Percentiles rank a stretch among this genome's conserved stretches.
Evolutionary conservation across 1,139 yeast genomes (phyloP).

Genomic region (Yamadazyma spencermartinsiae): DNA sequence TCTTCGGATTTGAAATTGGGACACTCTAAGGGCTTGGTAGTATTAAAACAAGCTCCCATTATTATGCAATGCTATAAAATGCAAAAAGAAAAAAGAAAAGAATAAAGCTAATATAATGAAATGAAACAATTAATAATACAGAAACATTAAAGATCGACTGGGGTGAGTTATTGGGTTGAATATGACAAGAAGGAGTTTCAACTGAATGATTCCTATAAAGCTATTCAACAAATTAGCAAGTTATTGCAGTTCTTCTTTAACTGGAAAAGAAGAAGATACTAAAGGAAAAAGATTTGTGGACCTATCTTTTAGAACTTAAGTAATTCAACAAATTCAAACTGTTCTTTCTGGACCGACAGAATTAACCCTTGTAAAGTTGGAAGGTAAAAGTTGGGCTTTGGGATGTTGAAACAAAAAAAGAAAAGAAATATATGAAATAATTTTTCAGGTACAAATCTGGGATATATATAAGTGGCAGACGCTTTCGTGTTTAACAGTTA

Average conservation of each 20-base stretch:
- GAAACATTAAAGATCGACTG: constrained; percentile 24
- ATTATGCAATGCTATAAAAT: constrained; percentile 4
- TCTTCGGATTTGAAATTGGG: constrained; percentile 15
- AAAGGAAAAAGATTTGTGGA: too few species aligned
- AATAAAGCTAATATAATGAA: constrained; percentile 1
- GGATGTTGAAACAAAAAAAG: neutral
- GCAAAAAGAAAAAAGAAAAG: neutral
- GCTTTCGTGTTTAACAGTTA: neutral
- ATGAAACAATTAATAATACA: constrained; percentile 9
- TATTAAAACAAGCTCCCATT: constrained; percentile 15
- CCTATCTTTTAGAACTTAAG: too few species aligned
- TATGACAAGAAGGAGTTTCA: constrained; percentile 15
- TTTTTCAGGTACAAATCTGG: constrained; percentile 7
- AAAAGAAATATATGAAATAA: neutral
- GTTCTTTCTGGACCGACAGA: too few species aligned
- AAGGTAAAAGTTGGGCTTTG: too few species aligned
- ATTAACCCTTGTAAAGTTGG: too few species aligned
- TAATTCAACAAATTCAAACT: too few species aligned
- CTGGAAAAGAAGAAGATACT: neutral
- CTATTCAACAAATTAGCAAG: neutral
- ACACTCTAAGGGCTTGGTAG: constrained; percentile 29
- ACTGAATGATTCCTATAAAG: constrained; percentile 16
- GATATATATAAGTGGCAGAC: constrained; percentile 3
- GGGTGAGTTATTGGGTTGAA: constrained; percentile 21
- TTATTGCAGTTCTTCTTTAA: constrained; percentile 1